Evolutionary conservation across 768 basidiomycete genomes (phyloP).

Genomic region (Boletellus emodensis): DNA sequence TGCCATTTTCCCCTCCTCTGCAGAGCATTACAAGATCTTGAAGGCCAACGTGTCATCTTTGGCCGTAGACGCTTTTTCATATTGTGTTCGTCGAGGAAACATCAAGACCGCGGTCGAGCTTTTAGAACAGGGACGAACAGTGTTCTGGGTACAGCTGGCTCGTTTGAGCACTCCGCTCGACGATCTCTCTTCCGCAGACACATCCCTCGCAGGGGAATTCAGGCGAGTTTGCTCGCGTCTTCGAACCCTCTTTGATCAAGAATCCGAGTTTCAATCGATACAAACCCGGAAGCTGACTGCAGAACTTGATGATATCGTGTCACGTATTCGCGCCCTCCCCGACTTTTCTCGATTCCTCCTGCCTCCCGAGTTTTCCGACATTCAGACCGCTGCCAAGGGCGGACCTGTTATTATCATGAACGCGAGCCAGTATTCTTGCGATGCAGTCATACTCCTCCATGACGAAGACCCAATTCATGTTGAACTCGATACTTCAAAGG

Average conservation of each 20-base stretch:
- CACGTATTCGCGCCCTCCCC: background rate
- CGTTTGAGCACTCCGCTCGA: background rate
- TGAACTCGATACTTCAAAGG: background rate
- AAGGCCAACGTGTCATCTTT: background rate
- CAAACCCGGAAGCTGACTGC: background rate
- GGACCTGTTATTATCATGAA: conserved; percentile 7
- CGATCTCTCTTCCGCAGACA: background rate
- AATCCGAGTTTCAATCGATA: background rate
- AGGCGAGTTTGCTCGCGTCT: background rate
- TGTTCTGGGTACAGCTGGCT: background rate
- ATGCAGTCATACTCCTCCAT: conserved; percentile 8
- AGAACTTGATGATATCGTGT: background rate
- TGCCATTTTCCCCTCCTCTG: background rate
- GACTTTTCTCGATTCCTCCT: conserved; percentile 12
- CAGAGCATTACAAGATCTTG: background rate
- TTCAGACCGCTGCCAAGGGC: conserved; percentile 2
- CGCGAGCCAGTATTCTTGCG: background rate
- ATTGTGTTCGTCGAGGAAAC: background rate
- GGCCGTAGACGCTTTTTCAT: background rate
- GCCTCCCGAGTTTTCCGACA: conserved; percentile 6
- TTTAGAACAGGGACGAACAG: background rate
- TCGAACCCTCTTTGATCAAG: conserved; percentile 1
- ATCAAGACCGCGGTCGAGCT: background rate
- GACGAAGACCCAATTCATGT: background rate
- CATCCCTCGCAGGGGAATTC: background rate